These are phyloP conservation scores for Corinectria fuckeliana DNA, from an alignment of 2,329 filamentous ascomycete species.

Conservation along the genomic window DNA sequence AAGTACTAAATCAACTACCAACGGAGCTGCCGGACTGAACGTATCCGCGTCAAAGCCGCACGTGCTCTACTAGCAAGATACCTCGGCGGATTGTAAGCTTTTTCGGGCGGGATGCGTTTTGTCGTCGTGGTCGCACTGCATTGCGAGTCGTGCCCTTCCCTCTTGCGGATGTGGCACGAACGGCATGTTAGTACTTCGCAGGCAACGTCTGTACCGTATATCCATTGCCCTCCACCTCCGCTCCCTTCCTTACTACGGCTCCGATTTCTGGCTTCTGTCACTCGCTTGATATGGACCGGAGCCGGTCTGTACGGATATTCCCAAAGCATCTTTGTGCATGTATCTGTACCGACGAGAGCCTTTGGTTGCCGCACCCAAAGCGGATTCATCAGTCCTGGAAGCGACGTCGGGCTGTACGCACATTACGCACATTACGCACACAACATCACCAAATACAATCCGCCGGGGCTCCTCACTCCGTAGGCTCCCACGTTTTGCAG, in stretches of 20 bases:
- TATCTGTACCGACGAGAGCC: slow-evolving; percentile 10
- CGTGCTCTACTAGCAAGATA: background rate
- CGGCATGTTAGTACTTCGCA: slow-evolving; percentile 3
- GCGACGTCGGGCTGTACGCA: slow-evolving; percentile 17
- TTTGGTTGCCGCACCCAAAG: slow-evolving; percentile 18
- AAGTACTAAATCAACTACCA: background rate
- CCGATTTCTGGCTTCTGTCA: slow-evolving; percentile 4
- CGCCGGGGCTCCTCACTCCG: background rate
- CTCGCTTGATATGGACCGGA: slow-evolving; percentile 12
- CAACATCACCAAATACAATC: background rate
- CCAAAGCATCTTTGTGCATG: slow-evolving; percentile 15
- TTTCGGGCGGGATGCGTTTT: background rate
- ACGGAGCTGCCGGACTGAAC: background rate
- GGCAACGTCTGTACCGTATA: background rate
- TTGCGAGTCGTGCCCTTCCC: slow-evolving; percentile 1
- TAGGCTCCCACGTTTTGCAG: slow-evolving; percentile 14
- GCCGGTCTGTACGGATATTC: slow-evolving; percentile 1
- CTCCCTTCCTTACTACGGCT: slow-evolving; percentile 7
- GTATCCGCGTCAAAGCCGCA: background rate
- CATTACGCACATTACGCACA: slow-evolving; percentile 17
- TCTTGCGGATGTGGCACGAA: slow-evolving; percentile 15
- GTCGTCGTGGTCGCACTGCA: slow-evolving; percentile 1
- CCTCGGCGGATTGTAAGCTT: background rate
- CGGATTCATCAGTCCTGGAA: slow-evolving; percentile 14
- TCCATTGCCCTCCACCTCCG: slow-evolving; percentile 9